phyloP scores from a whole-genome alignment of 1,284 basidiomycete species.

The Irpex sp. region DNA sequence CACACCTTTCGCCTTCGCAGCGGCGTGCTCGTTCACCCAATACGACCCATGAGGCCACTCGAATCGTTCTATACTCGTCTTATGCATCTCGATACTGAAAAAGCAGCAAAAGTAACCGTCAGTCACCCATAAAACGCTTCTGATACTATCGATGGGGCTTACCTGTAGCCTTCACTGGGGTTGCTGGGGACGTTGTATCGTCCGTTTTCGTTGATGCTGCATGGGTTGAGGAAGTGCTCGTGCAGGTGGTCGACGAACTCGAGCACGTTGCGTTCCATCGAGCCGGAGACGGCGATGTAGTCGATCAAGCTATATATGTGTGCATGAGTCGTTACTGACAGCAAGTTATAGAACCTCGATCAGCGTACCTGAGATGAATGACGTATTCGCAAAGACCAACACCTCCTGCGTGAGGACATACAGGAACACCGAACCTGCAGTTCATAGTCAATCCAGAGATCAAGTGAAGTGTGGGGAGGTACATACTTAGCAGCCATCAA shows the following conservation, averaged over 20 bases:
- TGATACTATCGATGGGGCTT: constrained; percentile 13
- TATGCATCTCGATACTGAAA: constrained; percentile 72
- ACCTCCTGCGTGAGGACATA: constrained; percentile 94
- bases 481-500: constrained; percentile 88
- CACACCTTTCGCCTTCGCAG: constrained; percentile 12
- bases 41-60: constrained; percentile 76
- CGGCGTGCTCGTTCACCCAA: constrained; percentile 43
- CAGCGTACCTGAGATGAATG: constrained; percentile 67
- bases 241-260: constrained; percentile 90
- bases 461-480: constrained; percentile 2
- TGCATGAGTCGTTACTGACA: background rate
- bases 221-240: constrained; percentile 89
- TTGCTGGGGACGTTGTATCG: constrained; percentile 80
- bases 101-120: background rate
- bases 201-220: constrained; percentile 83
- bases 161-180: constrained; percentile 73
- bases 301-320: constrained; percentile 67
- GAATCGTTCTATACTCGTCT: constrained; percentile 67
- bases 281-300: constrained; percentile 87
- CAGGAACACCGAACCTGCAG: constrained; percentile 73
- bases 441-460: constrained; percentile 1
- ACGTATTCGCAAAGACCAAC: constrained; percentile 95
- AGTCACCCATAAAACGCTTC: background rate
- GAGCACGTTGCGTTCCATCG: constrained; percentile 91
- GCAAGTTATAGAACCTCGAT: too few species aligned